A percentile compares a stretch with the other conserved stretches of the same genome.
Evolutionary conservation across 2,329 filamentous ascomycete species (phyloP).

Genomic region (Scleromitrula shiraiana): DNA sequence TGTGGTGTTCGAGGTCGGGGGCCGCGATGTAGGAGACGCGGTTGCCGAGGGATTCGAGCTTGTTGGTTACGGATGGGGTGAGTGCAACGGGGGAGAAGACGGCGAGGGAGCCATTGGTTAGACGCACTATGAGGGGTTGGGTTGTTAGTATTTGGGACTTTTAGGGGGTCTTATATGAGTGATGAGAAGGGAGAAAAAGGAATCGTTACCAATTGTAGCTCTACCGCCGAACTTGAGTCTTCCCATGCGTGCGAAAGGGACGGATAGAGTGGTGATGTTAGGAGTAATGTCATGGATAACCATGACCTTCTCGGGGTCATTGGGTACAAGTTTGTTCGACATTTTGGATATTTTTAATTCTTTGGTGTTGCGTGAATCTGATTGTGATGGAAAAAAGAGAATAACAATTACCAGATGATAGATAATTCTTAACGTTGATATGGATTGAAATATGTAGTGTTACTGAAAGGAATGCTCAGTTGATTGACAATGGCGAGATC

Average conservation of each 20-base stretch:
- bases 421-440: too few relatives aligned
- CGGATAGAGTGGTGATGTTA: constrained; percentile 67
- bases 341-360: constrained; percentile 32
- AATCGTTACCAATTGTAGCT: constrained; percentile 72
- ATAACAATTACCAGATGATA: too few relatives aligned
- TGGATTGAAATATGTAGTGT: too few relatives aligned
- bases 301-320: constrained; percentile 74
- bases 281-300: constrained; percentile 81
- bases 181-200: not conserved
- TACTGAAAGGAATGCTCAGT: too few relatives aligned
- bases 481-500: too few relatives aligned
- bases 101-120: constrained; percentile 69
- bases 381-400: too few relatives aligned
- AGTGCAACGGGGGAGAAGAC: constrained; percentile 89
- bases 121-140: constrained; percentile 53
- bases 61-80: constrained; percentile 62
- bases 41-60: constrained; percentile 58
- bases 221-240: constrained; percentile 76
- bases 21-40: constrained; percentile 79
- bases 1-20: constrained; percentile 87
- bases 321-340: constrained; percentile 57
- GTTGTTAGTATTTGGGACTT: constrained; percentile 5
- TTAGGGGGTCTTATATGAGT: too few relatives aligned
- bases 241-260: constrained; percentile 79
- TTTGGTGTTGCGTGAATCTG: not conserved